These are phyloP conservation scores for Penicillium sp. DNA, from an alignment of 2,329 filamentous ascomycete genomes.

Conservation along the genomic window DNA sequence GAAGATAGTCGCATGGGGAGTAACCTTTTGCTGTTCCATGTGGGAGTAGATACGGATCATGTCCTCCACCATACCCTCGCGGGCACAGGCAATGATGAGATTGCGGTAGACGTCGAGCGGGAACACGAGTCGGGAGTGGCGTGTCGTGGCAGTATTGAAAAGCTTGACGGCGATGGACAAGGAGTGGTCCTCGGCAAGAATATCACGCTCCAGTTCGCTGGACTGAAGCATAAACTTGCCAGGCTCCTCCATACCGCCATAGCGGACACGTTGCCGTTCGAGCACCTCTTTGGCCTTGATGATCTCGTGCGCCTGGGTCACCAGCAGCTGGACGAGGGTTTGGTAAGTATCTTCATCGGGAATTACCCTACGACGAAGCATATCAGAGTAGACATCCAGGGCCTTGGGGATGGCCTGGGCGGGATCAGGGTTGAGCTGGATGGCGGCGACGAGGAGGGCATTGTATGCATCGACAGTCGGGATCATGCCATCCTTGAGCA, in stretches of 20 bases:
- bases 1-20: conserved; percentile 78
- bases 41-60: conserved; percentile 91
- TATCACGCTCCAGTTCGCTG: conserved; percentile 80
- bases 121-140: conserved; percentile 61
- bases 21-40: conserved; percentile 75
- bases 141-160: conserved; percentile 71
- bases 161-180: conserved; percentile 81
- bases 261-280: conserved; percentile 79
- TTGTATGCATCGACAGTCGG: conserved; percentile 90
- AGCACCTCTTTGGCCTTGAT: conserved; percentile 68
- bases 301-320: conserved; percentile 76
- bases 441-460: conserved; percentile 78
- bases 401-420: conserved; percentile 86
- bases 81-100: conserved; percentile 82
- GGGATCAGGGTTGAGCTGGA: conserved; percentile 74
- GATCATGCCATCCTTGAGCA: conserved; percentile 77
- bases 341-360: conserved; percentile 86
- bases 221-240: conserved; percentile 87
- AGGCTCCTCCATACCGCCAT: conserved; percentile 78
- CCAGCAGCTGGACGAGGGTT: conserved; percentile 78
- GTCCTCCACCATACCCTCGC: conserved; percentile 74
- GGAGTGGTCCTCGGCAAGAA: conserved; percentile 82
- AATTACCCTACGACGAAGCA: conserved; percentile 79
- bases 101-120: conserved; percentile 80
- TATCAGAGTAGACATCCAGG: conserved; percentile 92